Evolutionary conservation across 2,329 filamentous ascomycete genomes (phyloP).

Genomic region (Talaromyces sp.): DNA sequence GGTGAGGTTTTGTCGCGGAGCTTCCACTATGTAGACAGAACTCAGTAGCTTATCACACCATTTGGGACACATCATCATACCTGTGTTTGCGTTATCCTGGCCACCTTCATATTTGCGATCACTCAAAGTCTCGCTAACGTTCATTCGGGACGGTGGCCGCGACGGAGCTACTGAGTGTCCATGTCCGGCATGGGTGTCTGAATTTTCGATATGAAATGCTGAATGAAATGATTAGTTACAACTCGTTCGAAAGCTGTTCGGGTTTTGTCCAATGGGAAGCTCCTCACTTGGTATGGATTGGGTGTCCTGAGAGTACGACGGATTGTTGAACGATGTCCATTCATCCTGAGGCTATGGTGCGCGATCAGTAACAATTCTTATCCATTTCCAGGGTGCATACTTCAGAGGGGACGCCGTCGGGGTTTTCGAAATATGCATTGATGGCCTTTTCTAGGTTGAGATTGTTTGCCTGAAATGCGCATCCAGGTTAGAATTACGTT

Average conservation of each 20-base stretch:
- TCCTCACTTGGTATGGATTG: slow-evolving; percentile 28
- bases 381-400: slow-evolving; percentile 21
- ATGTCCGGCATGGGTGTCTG: slow-evolving; percentile 33
- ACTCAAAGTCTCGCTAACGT: slow-evolving; percentile 28
- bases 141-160: slow-evolving; percentile 46
- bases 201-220: slow-evolving; percentile 40
- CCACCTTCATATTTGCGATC: slow-evolving; percentile 22
- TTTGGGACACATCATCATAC: neutral
- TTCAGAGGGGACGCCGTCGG: slow-evolving; percentile 29
- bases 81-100: slow-evolving; percentile 29
- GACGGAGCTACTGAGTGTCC: slow-evolving; percentile 41
- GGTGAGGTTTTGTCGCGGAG: slow-evolving; percentile 32
- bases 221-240: slow-evolving; percentile 1
- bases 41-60: slow-evolving; percentile 18
- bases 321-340: slow-evolving; percentile 15
- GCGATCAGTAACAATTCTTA: neutral
- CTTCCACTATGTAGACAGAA: slow-evolving; percentile 19
- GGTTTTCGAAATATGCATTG: slow-evolving; percentile 48
- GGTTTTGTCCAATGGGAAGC: neutral
- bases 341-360: slow-evolving; percentile 15
- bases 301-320: slow-evolving; percentile 25
- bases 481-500: neutral
- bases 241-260: neutral
- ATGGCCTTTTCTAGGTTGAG: slow-evolving; percentile 44
- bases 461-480: slow-evolving; percentile 39